Conservation (phyloP, 805 yeast genomes). For the Metschnikowia santaceciliae region DNA sequence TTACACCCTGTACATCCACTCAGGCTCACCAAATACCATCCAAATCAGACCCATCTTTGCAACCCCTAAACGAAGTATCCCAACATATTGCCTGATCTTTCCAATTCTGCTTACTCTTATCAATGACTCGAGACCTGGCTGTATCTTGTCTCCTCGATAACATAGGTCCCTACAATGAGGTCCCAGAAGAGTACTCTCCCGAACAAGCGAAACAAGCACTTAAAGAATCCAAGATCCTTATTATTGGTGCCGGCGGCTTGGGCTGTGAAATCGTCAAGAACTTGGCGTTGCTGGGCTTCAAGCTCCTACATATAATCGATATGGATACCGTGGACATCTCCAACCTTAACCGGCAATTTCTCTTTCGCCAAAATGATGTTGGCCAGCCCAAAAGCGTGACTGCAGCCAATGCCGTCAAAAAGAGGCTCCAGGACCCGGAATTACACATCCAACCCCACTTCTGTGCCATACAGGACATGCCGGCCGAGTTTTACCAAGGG, state of each 20-base stretch:
- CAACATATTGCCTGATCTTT: no score
- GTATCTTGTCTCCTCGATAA: constrained; percentile 20
- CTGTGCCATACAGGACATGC: constrained; percentile 58
- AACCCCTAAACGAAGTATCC: no score
- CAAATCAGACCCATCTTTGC: neutral
- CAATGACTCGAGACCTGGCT: constrained; percentile 13
- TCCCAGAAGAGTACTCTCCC: constrained; percentile 30
- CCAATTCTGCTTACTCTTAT: no score
- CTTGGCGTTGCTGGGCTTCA: constrained; percentile 66
- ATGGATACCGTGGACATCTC: constrained; percentile 82
- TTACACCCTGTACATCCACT: no score
- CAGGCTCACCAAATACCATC: neutral
- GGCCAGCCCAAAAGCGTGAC: constrained; percentile 64
- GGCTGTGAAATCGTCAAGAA: constrained; percentile 80
- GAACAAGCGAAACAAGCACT: constrained; percentile 23
- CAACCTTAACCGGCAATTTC: constrained; percentile 71
- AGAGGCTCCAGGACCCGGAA: constrained; percentile 35
- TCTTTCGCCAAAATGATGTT: constrained; percentile 57
- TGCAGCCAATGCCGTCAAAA: constrained; percentile 55
- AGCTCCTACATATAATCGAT: constrained; percentile 63
- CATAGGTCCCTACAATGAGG: constrained; percentile 40
- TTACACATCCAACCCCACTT: constrained; percentile 54
- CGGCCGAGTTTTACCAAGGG: constrained; percentile 56
- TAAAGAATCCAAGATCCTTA: constrained; percentile 26
- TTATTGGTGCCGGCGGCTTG: constrained; percentile 79